Conservation (phyloP, 257 asterid species). For the Solanum okadae region DNA sequence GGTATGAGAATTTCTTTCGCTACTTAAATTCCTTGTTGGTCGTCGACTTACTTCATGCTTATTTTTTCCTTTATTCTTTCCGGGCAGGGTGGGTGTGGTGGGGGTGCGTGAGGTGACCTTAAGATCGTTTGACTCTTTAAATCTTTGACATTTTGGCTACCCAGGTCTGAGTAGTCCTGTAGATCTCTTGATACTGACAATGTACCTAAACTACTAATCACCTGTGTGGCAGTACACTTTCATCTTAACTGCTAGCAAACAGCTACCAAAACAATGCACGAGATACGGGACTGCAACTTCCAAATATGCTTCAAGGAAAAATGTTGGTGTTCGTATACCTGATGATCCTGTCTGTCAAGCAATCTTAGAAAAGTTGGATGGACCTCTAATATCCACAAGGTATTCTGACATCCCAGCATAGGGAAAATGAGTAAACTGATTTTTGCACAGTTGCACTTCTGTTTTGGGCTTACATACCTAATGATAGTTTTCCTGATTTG, state of each 20-base stretch:
- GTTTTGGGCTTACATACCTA: not conserved
- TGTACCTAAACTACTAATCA: not conserved
- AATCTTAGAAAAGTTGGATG: slow-evolving; percentile 64
- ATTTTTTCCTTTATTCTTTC: not conserved
- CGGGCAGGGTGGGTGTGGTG: not conserved
- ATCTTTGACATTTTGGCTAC: not conserved
- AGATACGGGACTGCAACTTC: slow-evolving; percentile 67
- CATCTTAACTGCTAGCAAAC: slow-evolving; percentile 81
- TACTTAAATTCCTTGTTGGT: not conserved
- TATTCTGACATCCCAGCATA: slow-evolving; percentile 8
- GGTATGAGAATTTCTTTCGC: not conserved
- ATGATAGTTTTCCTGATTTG: slow-evolving; percentile 10
- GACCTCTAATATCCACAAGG: slow-evolving; percentile 89
- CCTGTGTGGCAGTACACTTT: slow-evolving; percentile 69
- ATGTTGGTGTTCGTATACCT: slow-evolving; percentile 84
- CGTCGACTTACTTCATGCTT: not conserved
- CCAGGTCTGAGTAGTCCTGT: not conserved
- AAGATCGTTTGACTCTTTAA: not conserved
- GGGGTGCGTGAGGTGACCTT: not conserved
- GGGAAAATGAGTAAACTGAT: not conserved
- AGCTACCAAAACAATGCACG: slow-evolving; percentile 70
- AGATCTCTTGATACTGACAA: not conserved
- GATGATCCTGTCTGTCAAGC: slow-evolving; percentile 84
- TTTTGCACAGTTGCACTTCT: not conserved
- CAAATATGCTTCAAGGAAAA: slow-evolving; percentile 60